Conservation (phyloP, 23 red algal genomes). For the Gracilaria gracilis region DNA sequence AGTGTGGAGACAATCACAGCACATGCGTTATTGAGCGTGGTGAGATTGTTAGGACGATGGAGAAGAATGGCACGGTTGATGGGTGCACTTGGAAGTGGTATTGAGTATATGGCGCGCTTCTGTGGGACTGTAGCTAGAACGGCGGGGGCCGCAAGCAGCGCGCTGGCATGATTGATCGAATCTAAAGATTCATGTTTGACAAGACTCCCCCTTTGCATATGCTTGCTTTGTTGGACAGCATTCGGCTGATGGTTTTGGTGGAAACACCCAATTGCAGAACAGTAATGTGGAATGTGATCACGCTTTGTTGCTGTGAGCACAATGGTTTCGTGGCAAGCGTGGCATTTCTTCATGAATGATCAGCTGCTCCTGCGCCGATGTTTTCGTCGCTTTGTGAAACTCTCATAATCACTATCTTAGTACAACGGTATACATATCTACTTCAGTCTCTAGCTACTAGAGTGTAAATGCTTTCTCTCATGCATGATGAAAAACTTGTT, state of each 20-base stretch:
- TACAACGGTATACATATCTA: too few relatives aligned
- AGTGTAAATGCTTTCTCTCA: too few relatives aligned
- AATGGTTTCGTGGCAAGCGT: neutral
- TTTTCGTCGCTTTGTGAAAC: too few relatives aligned
- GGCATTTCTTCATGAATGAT: neutral
- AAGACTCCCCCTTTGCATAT: too few relatives aligned
- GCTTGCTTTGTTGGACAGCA: neutral
- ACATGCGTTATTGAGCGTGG: slow-evolving; percentile 32
- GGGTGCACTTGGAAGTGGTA: neutral
- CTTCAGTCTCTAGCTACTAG: too few relatives aligned
- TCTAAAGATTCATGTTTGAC: too few relatives aligned
- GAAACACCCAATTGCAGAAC: slow-evolving; percentile 3
- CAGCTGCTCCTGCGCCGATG: too few relatives aligned
- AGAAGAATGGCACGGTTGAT: neutral
- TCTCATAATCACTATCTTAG: too few relatives aligned
- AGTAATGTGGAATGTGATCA: neutral
- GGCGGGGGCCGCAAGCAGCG: neutral
- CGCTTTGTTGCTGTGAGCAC: neutral
- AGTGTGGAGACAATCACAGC: slow-evolving; percentile 9
- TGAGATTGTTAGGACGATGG: slow-evolving; percentile 6
- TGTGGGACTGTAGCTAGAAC: neutral
- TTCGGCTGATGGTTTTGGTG: neutral
- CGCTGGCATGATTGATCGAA: neutral
- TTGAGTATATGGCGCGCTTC: neutral
- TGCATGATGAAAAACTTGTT: too few relatives aligned